Evolutionary conservation across 2,329 filamentous ascomycete genomes (phyloP).

Genomic region (Xylaria sp.): DNA sequence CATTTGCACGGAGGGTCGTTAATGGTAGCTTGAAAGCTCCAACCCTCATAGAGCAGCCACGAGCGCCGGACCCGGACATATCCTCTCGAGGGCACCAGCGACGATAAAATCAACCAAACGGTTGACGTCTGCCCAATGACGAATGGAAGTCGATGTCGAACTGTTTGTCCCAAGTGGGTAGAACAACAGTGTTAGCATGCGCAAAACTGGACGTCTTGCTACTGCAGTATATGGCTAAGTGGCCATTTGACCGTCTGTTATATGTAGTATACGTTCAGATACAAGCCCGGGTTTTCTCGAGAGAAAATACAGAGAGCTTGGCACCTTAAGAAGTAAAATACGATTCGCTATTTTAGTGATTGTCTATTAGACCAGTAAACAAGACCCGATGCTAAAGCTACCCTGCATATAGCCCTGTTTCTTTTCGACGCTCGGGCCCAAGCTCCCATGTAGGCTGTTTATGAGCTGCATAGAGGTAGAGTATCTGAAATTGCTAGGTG

Average conservation of each 20-base stretch:
- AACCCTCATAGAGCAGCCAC: conserved; percentile 52
- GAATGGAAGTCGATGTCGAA: conserved; percentile 29
- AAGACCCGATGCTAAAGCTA: conserved; percentile 7
- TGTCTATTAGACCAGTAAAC: neutral
- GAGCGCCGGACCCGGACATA: conserved; percentile 26
- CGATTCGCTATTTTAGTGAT: conserved; percentile 5
- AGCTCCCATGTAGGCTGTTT: neutral
- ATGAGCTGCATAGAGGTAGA: neutral
- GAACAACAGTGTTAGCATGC: conserved; percentile 35
- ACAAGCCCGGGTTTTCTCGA: conserved; percentile 28
- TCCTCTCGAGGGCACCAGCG: conserved; percentile 2
- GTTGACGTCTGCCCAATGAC: conserved; percentile 21
- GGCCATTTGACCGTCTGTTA: conserved; percentile 27
- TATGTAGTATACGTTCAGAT: conserved; percentile 37
- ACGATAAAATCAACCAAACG: conserved; percentile 26
- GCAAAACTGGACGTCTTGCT: conserved; percentile 24
- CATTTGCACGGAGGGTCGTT: conserved; percentile 54
- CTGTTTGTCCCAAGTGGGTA: conserved; percentile 40
- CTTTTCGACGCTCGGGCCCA: neutral
- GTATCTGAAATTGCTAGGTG: neutral
- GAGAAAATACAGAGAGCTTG: conserved; percentile 31
- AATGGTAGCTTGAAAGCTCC: conserved; percentile 64
- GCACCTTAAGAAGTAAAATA: conserved; percentile 9
- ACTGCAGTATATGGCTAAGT: conserved; percentile 33
- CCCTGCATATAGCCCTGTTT: neutral